Conservation (phyloP, 2,329 filamentous ascomycete species). For the Sclerotinia nivalis region DNA sequence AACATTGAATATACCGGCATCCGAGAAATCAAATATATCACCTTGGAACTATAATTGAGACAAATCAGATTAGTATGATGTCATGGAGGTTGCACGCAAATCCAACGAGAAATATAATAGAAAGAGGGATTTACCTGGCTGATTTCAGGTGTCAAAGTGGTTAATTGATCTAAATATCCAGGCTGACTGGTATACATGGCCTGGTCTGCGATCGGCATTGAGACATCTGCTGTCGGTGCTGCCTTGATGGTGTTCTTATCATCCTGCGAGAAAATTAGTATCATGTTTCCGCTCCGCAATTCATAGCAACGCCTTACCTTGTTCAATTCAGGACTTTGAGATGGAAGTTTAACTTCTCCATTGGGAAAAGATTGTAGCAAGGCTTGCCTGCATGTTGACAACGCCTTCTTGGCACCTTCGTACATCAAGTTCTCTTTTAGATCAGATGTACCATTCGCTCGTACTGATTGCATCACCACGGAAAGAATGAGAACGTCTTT, state of each 20-base stretch:
- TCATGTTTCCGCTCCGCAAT: neutral
- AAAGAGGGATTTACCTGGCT: slow-evolving; percentile 10
- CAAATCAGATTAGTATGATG: neutral
- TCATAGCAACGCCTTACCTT: neutral
- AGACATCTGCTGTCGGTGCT: neutral
- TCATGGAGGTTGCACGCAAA: neutral
- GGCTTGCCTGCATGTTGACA: slow-evolving; percentile 25
- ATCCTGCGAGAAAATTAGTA: neutral
- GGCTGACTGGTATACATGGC: slow-evolving; percentile 8
- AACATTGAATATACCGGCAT: slow-evolving; percentile 1
- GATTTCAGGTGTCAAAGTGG: neutral
- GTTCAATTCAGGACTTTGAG: neutral
- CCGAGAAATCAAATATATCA: slow-evolving; percentile 13
- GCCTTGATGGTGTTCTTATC: neutral
- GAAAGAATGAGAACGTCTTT: slow-evolving; percentile 29
- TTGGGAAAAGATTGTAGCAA: slow-evolving; percentile 10
- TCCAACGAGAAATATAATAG: neutral
- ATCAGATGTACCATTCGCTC: slow-evolving; percentile 15
- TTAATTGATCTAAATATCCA: neutral
- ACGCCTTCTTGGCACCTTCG: slow-evolving; percentile 25
- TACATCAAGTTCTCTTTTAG: slow-evolving; percentile 27
- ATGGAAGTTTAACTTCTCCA: slow-evolving; percentile 13
- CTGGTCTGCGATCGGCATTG: slow-evolving; percentile 3
- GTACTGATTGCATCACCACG: slow-evolving; percentile 25
- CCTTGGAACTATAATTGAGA: slow-evolving; percentile 4